These are phyloP conservation scores for Aspergillus sp. DNA, from an alignment of 2,329 filamentous ascomycete genomes.

Conservation along the genomic window DNA sequence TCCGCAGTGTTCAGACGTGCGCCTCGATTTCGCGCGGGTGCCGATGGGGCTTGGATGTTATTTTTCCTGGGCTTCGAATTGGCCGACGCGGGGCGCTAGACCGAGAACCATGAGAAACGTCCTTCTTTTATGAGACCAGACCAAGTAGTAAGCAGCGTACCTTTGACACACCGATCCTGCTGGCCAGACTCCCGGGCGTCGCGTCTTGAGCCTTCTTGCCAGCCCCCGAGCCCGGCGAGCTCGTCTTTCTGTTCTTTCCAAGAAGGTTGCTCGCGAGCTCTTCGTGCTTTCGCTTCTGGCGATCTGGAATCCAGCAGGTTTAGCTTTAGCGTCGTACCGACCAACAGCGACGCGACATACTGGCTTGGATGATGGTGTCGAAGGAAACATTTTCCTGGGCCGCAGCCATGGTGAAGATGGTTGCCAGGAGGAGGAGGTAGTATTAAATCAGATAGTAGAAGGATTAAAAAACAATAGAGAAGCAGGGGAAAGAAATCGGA, in stretches of 20 bases:
- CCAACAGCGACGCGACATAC: conserved; percentile 33
- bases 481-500: background rate
- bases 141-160: conserved; percentile 19
- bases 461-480: conserved; percentile 1
- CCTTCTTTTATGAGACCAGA: background rate
- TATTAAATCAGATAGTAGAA: background rate
- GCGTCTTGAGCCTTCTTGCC: conserved; percentile 31
- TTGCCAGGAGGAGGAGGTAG: too few relatives aligned
- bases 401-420: conserved; percentile 24
- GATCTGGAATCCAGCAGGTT: conserved; percentile 27
- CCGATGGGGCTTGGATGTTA: conserved; percentile 26
- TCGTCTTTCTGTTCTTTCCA: conserved; percentile 43
- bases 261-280: conserved; percentile 51
- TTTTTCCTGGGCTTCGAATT: conserved; percentile 29
- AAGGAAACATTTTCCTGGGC: conserved; percentile 35
- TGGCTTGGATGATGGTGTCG: conserved; percentile 43
- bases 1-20: conserved; percentile 17
- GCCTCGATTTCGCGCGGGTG: conserved; percentile 9
- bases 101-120: background rate
- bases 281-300: conserved; percentile 48
- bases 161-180: conserved; percentile 52
- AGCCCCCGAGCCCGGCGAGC: conserved; percentile 35
- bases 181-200: conserved; percentile 45
- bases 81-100: conserved; percentile 33
- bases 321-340: too few relatives aligned